Evolutionary conservation across 129 eudicot genomes (phyloP).

Genomic region (Escallonia herrerae): DNA sequence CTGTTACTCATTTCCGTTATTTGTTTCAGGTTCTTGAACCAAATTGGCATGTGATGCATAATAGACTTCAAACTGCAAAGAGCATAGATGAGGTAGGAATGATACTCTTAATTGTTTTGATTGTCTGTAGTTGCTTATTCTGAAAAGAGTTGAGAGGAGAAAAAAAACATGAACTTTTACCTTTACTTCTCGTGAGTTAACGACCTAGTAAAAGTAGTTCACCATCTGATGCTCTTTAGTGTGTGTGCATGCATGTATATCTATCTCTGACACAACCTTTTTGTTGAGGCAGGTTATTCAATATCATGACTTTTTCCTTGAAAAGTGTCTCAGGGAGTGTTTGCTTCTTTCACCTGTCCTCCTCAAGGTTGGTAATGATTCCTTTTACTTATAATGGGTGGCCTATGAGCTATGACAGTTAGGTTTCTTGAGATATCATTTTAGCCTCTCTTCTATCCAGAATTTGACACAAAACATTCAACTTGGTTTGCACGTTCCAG

Average conservation of each 20-base stretch:
- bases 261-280: conserved; percentile 2
- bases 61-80: conserved; percentile 84
- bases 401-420: no score
- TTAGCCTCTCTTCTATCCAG: no score
- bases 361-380: conserved; percentile 82
- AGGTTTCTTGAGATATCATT: no score
- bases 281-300: conserved; percentile 65
- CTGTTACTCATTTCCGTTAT: background rate
- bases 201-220: background rate
- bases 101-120: background rate
- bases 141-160: background rate
- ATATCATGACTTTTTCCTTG: conserved; percentile 86
- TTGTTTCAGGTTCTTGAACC: conserved; percentile 86
- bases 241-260: conserved; percentile 8
- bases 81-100: conserved; percentile 86
- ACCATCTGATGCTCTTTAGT: background rate
- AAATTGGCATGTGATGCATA: conserved; percentile 97
- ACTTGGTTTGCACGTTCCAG: no score
- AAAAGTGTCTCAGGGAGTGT: conserved; percentile 94
- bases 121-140: background rate
- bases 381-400: no score
- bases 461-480: no score
- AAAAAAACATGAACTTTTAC: background rate
- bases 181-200: no score
- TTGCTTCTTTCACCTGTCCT: conserved; percentile 89